Evolutionary conservation across 768 basidiomycete species (phyloP), one percentile per base, ranked within the genome.

Genomic region (Hygrocybe coccinea): DNA sequence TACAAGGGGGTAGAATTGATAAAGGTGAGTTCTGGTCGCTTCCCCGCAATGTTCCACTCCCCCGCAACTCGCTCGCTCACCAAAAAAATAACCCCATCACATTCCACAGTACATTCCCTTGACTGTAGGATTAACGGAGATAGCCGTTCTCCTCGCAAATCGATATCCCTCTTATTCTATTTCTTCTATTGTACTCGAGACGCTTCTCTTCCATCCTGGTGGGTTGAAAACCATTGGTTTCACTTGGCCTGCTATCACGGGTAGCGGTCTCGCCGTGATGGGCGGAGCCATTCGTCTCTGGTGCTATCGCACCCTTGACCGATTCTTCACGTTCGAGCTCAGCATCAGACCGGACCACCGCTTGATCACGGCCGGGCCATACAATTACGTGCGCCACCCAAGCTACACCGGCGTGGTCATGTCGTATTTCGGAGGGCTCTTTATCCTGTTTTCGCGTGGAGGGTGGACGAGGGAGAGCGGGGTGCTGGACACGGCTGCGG

Each of bases 331-430:
- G 7, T 69, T 68, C 54, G 60, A 65, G 44, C 59, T 69, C 15
- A 60, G 58, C 22, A 50, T 68, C 25, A 63, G 61, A 10, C 52
- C 52, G 25, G 50, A 55, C 10, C 69, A 70, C 57, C 58, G 55
- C 44, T 62, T 71, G 5, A 57, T 70, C 43, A 70, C 64, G 1
- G 45, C 50, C 7, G 68, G 69, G 3, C 70, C 71, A 4, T 71
- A 72, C 51, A 43, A 60, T 1, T 6, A 59, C 14, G 66, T 69
- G 2, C 67, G 70, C 14, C 70, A 71, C 45, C 70, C 70, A 38
- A 25, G 54, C 37, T 72, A 72, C 55, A 59, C 62, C 10, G 67
- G 62, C 1, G 17, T 55, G 3, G 12, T 61, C 1, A 17, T 67
- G 35, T 54, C n/a, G n/a, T n/a, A 57, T 9, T 35, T 55, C 39